phyloP scores from a whole-genome alignment of 2,329 filamentous ascomycete genomes.

The Pseudomassariella vexata region DNA sequence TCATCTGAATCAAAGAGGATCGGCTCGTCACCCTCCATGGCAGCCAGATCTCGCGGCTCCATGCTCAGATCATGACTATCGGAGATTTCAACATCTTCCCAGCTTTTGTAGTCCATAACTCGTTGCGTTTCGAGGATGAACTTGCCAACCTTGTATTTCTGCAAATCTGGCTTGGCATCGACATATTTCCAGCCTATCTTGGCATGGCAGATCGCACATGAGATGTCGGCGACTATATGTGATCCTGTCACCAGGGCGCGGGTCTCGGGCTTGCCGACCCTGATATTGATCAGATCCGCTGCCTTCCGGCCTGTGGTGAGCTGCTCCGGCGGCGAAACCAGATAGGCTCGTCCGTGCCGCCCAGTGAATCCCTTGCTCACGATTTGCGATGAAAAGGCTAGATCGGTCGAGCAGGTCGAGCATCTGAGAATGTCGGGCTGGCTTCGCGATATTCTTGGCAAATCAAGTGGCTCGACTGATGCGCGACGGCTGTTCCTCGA shows the following conservation, averaged over 20 bases:
- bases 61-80: conserved; percentile 15
- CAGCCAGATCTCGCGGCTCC: conserved; percentile 10
- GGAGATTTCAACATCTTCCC: conserved; percentile 39
- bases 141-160: conserved; percentile 64
- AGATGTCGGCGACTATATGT: conserved; percentile 60
- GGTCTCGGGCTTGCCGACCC: conserved; percentile 46
- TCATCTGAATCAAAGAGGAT: conserved; percentile 58
- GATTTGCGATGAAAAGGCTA: conserved; percentile 57
- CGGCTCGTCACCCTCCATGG: conserved; percentile 16
- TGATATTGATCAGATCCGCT: conserved; percentile 45
- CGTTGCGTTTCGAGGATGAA: conserved; percentile 60
- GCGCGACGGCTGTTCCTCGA: conserved; percentile 11
- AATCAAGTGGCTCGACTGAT: conserved; percentile 9
- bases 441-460: conserved; percentile 31
- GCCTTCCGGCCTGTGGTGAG: conserved; percentile 7
- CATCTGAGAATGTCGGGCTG: conserved; percentile 54
- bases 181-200: conserved; percentile 66
- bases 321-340: conserved; percentile 40
- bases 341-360: conserved; percentile 57
- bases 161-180: conserved; percentile 51
- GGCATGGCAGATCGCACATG: conserved; percentile 47
- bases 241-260: conserved; percentile 56
- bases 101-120: conserved; percentile 45
- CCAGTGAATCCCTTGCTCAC: conserved; percentile 63
- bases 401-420: conserved; percentile 50